A percentile compares a stretch with the other conserved stretches of the same genome.
Conservation (phyloP, 1,284 basidiomycete species). For the Macrocystidia cucumis region DNA sequence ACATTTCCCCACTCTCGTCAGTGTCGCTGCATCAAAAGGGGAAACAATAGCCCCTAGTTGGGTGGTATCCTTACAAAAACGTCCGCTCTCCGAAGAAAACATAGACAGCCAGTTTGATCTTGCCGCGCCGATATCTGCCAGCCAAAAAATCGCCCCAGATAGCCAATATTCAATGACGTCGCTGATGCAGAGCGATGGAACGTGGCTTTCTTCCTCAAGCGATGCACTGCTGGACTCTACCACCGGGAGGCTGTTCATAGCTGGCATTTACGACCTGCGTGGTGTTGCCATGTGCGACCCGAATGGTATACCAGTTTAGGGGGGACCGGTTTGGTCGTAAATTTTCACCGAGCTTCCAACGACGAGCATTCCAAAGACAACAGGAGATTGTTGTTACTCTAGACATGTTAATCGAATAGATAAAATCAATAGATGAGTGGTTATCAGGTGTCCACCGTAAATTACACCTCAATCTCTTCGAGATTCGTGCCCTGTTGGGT, state of each 20-base stretch:
- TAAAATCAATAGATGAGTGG: no score
- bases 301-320: no score
- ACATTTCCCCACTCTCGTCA: constrained; percentile 41
- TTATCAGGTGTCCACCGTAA: no score
- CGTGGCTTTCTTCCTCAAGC: constrained; percentile 40
- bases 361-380: no score
- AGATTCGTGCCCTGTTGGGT: constrained; percentile 65
- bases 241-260: constrained; percentile 39
- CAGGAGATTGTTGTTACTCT: no score
- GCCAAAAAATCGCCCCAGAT: constrained; percentile 27
- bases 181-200: constrained; percentile 58
- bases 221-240: constrained; percentile 41
- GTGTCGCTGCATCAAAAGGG: constrained; percentile 39
- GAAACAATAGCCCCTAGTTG: constrained; percentile 49
- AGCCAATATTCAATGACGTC: constrained; percentile 38
- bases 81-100: constrained; percentile 7
- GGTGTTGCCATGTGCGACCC: constrained; percentile 48
- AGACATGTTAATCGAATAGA: no score
- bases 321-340: no score
- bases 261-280: constrained; percentile 47
- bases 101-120: constrained; percentile 9
- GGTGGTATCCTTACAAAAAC: constrained; percentile 35
- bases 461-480: constrained; percentile 71
- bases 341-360: no score
- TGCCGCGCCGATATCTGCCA: constrained; percentile 36